A percentile compares a stretch with the other conserved stretches of the same genome.
Conservation (phyloP, 768 basidiomycete species). For the Tulasnella calospora region DNA sequence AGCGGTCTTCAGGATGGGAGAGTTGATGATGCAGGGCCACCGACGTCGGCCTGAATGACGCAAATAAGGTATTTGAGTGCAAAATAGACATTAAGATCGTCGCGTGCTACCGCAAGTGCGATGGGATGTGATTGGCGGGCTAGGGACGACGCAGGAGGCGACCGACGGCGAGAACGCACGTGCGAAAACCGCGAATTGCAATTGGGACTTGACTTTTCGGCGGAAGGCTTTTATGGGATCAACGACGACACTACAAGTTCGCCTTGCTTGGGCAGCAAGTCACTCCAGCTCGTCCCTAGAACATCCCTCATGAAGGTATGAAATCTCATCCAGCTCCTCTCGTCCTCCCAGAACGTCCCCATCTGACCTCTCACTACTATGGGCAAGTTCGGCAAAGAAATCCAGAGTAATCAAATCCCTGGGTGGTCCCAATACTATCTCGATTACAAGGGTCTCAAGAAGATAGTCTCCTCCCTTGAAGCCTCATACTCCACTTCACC, state of each 20-base stretch:
- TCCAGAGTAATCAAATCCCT: conserved; percentile 91
- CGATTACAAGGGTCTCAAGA: conserved; percentile 97
- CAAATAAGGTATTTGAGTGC: conserved; percentile 6
- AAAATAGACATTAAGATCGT: neutral
- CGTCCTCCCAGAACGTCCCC: conserved; percentile 12
- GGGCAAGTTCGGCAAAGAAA: conserved; percentile 90
- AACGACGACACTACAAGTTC: conserved; percentile 11
- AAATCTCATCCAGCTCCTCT: conserved; percentile 1
- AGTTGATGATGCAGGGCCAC: neutral
- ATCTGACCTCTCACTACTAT: conserved; percentile 6
- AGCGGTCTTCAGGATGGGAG: neutral
- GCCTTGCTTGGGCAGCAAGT: conserved; percentile 14
- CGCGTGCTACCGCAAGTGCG: conserved; percentile 2
- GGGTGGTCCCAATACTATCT: conserved; percentile 96
- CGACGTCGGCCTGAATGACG: neutral
- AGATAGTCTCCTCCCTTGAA: conserved; percentile 91
- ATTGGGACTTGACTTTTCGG: conserved; percentile 11
- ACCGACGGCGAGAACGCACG: conserved; percentile 13
- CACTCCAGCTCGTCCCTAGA: neutral
- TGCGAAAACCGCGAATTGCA: conserved; percentile 11
- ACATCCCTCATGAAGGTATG: conserved; percentile 3
- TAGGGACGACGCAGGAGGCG: neutral
- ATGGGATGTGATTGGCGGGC: conserved; percentile 2
- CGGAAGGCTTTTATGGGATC: neutral
- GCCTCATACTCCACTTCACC: conserved; percentile 23